phyloP scores from a whole-genome alignment of 148 eudicot genomes.

The Fallopia convolvulus region DNA sequence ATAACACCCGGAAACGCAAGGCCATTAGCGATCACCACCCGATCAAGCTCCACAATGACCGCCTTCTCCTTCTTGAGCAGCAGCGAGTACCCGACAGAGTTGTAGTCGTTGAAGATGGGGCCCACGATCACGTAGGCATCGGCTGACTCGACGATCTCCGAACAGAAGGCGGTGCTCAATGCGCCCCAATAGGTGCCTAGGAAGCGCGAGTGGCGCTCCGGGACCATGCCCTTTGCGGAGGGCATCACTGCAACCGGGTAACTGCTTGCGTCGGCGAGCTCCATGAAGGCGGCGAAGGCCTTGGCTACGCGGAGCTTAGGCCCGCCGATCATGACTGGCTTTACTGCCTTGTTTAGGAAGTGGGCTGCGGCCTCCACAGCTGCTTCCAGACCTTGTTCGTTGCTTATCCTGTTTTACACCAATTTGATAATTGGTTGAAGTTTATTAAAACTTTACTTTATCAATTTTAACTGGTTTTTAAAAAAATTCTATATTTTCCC shows the following conservation, averaged over 20 bases:
- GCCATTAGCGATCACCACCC: constrained; percentile 64
- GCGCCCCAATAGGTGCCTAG: constrained; percentile 91
- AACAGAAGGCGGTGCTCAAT: constrained; percentile 64
- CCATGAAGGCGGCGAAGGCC: constrained; percentile 46
- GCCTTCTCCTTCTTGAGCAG: constrained; percentile 75
- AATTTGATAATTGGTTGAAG: neutral
- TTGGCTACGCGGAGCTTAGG: constrained; percentile 56
- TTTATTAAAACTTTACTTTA: too few relatives aligned
- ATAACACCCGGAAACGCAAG: constrained; percentile 62
- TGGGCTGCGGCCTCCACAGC: constrained; percentile 74
- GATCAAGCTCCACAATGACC: constrained; percentile 59
- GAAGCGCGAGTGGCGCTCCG: constrained; percentile 65
- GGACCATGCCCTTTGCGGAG: constrained; percentile 66
- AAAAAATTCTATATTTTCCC: too few relatives aligned
- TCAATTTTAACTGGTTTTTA: too few relatives aligned
- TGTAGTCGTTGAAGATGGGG: constrained; percentile 78
- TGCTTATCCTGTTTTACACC: constrained; percentile 39
- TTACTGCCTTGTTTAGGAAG: constrained; percentile 73
- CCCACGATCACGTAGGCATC: constrained; percentile 78
- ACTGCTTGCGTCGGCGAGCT: constrained; percentile 53
- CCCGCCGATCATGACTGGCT: constrained; percentile 76
- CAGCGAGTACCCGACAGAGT: constrained; percentile 77
- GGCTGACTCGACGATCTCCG: constrained; percentile 79
- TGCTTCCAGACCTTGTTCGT: constrained; percentile 51
- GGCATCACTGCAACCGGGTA: constrained; percentile 64